Conservation (phyloP, 2,329 filamentous ascomycete species). For the Sordariomycetes sp. region DNA sequence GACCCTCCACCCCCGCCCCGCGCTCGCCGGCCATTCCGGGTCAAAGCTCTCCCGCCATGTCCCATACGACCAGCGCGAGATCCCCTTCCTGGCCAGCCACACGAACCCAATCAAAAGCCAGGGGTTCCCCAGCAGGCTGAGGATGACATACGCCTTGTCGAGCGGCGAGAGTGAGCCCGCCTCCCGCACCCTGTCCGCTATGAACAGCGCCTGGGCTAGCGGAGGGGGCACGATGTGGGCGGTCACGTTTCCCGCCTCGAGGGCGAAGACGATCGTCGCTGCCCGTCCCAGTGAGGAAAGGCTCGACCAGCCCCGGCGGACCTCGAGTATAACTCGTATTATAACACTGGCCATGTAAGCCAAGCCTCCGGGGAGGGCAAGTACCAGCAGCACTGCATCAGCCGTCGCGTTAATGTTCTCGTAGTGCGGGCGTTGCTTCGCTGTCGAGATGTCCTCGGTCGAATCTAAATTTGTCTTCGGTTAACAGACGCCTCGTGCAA, state of each 20-base stretch:
- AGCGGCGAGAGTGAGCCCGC: not conserved
- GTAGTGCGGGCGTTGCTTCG: not conserved
- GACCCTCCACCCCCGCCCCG: not conserved
- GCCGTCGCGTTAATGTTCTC: not conserved
- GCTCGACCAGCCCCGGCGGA: not conserved
- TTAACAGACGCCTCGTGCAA: not conserved
- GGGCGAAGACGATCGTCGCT: not conserved
- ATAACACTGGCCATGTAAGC: not conserved
- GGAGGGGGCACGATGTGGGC: not conserved
- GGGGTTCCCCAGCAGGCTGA: not conserved
- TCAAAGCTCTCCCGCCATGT: not conserved
- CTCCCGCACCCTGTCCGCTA: not conserved
- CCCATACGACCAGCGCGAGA: not conserved
- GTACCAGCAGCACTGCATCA: too few species aligned
- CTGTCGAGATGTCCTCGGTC: not conserved
- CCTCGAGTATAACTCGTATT: not conserved
- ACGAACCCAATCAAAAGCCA: not conserved
- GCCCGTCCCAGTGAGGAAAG: not conserved
- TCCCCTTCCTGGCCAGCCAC: not conserved
- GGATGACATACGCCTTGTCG: not conserved
- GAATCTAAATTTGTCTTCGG: not conserved
- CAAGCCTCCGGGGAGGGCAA: too few species aligned
- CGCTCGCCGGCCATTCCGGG: not conserved
- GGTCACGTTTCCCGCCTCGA: not conserved
- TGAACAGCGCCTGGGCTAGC: not conserved